These are phyloP conservation scores for Metschnikowia rubicola DNA, from an alignment of 805 yeast genomes.

Conservation along the genomic window DNA sequence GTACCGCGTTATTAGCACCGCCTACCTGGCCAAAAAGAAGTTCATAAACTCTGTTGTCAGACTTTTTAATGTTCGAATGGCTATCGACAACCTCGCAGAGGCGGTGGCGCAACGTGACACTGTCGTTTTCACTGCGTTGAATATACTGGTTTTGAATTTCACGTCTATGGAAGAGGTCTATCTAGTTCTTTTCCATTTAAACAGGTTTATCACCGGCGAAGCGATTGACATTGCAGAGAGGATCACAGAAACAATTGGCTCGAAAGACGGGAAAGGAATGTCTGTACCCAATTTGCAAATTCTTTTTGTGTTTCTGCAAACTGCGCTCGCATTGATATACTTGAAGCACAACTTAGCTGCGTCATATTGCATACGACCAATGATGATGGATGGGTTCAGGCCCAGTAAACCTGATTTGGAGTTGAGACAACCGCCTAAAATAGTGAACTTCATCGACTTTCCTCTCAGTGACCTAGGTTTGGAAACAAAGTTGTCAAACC, in stretches of 20 bases:
- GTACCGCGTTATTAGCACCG: slow-evolving; percentile 41
- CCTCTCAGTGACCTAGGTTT: slow-evolving; percentile 13
- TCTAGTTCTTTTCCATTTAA: slow-evolving; percentile 41
- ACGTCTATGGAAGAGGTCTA: slow-evolving; percentile 51
- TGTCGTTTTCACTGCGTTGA: slow-evolving; percentile 28
- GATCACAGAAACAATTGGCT: slow-evolving; percentile 15
- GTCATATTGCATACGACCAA: slow-evolving; percentile 21
- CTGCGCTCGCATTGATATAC: slow-evolving; percentile 13
- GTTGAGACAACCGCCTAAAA: slow-evolving; percentile 28
- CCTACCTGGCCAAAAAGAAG: slow-evolving; percentile 37
- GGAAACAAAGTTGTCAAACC: slow-evolving; percentile 8
- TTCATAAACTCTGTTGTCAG: slow-evolving; percentile 31
- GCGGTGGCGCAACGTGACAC: slow-evolving; percentile 21
- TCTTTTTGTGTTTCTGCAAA: slow-evolving; percentile 17
- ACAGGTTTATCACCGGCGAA: slow-evolving; percentile 38
- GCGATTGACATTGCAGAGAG: slow-evolving; percentile 36
- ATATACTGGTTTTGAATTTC: slow-evolving; percentile 38
- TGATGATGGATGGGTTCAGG: slow-evolving; percentile 24
- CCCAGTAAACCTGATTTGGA: slow-evolving; percentile 32
- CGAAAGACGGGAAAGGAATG: slow-evolving; percentile 14
- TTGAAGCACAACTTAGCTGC: slow-evolving; percentile 21
- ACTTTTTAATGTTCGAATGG: slow-evolving; percentile 14
- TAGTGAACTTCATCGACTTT: slow-evolving; percentile 10
- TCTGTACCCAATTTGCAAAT: slow-evolving; percentile 14
- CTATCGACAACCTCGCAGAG: slow-evolving; percentile 4